Base-by-base conservation (phyloP, 768 basidiomycete species). In the Russula dissimulans region DNA sequence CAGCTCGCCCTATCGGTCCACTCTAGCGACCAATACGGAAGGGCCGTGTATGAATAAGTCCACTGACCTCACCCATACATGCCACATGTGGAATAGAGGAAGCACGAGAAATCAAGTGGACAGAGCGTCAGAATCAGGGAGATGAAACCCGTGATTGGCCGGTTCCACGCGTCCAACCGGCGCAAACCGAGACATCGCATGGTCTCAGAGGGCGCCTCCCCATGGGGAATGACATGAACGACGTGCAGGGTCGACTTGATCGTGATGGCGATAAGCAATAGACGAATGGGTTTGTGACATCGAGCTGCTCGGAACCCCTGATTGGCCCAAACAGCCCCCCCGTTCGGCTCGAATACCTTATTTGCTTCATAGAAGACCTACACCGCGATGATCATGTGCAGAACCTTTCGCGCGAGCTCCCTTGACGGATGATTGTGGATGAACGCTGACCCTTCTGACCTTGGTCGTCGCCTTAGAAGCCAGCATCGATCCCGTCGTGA, bases 401-500 rank as follows among this genome's bases (percentile, higher is more conserved):
- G 12, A 2, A 12, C 36, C 8, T 8, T 38, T 38, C 8, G 36
- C 12, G 9, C 36, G 36, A 5, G 4, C 36, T 38, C 36, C 36
- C 22, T 26, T 26, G 22, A 26, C 22, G 22, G 22, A 26, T 26
- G 22, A 26, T 26, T 26, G 22, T 26, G 1, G 2, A 26, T 2
- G 22, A 26, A 26, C 22, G 57, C 65, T 29, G 46, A 71, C 72
- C 69, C 68, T 76, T 76, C 45, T 70, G 54, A 10, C 65, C 66
- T 26, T 57, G 57, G 53, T 72, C 66, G 36, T 73, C 71, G 9
- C 71, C 71, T 18, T 73, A 71, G n/a, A n/a, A n/a, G 17, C 72
- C 72, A 5, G 66, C 61, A 60, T 77, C 70, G 72, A 77, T 73
- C n/a, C 74, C 73, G 17, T 70, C 69, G 50, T 81, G 77, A 69